These are phyloP conservation scores for Tuber magnatum DNA, from an alignment of 495 filamentous ascomycete genomes.

Conservation along the genomic window DNA sequence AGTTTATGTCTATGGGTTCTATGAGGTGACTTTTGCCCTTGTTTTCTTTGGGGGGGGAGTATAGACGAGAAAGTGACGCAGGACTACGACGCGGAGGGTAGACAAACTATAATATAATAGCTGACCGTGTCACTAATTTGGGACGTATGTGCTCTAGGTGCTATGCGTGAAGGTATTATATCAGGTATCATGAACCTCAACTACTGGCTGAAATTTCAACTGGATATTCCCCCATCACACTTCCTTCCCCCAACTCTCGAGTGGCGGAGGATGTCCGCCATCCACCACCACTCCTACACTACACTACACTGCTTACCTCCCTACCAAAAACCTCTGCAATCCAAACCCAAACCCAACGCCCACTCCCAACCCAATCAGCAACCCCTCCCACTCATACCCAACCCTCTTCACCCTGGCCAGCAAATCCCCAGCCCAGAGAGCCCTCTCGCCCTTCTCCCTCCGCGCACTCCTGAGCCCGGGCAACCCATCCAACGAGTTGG, in stretches of 20 bases:
- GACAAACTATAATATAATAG: too few species aligned
- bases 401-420: slow-evolving; percentile 39
- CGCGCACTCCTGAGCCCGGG: slow-evolving; percentile 48
- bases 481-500: slow-evolving; percentile 50
- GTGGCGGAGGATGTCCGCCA: neutral
- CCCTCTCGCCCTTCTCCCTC: slow-evolving; percentile 40
- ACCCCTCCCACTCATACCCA: slow-evolving; percentile 40
- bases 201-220: too few species aligned
- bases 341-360: slow-evolving; percentile 34
- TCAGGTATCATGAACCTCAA: too few species aligned
- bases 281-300: neutral
- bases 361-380: slow-evolving; percentile 42
- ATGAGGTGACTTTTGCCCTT: too few species aligned
- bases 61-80: too few species aligned
- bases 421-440: slow-evolving; percentile 39
- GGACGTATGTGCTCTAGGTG: too few species aligned
- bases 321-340: slow-evolving; percentile 14
- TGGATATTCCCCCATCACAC: neutral
- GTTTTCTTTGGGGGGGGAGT: too few species aligned
- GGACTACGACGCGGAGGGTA: too few species aligned
- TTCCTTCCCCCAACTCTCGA: neutral
- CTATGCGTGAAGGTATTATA: too few species aligned
- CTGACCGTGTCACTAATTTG: too few species aligned
- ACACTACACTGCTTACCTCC: neutral
- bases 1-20: too few species aligned